Conservation (phyloP, 2,329 filamentous ascomycete species). For the Aspergillus sclerotialis region DNA sequence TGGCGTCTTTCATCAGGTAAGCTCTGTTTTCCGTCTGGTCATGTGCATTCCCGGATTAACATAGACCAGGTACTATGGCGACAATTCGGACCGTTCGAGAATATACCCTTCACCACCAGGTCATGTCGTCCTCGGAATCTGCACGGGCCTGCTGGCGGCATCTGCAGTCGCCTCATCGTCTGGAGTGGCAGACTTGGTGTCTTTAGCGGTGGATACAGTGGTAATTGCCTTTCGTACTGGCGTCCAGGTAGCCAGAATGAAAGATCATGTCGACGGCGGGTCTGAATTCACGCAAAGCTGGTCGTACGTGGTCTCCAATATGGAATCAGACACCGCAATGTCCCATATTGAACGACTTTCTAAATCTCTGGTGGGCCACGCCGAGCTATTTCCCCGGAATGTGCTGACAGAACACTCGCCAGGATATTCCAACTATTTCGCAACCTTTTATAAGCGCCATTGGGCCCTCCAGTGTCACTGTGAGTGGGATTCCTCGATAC, state of each 20-base stretch:
- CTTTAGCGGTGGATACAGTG: neutral
- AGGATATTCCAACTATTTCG: neutral
- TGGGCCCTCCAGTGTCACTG: neutral
- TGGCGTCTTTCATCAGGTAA: no score
- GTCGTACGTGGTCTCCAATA: no score
- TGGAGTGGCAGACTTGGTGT: neutral
- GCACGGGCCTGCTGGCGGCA: neutral
- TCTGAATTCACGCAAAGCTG: neutral
- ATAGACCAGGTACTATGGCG: no score
- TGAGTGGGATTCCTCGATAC: neutral
- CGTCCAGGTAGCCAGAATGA: neutral
- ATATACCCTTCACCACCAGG: no score
- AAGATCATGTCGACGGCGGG: neutral
- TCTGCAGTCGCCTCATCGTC: neutral
- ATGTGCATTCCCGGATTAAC: no score
- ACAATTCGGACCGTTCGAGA: no score
- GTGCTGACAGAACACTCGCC: neutral
- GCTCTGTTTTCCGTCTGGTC: no score
- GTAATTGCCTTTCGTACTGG: neutral
- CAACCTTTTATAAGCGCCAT: neutral
- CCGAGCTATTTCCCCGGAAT: no score
- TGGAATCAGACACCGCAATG: no score
- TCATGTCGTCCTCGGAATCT: no score
- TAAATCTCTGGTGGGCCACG: neutral
- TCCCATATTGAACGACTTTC: neutral